phyloP scores from a whole-genome alignment of 768 basidiomycete genomes.

The Lentinus brumalis region DNA sequence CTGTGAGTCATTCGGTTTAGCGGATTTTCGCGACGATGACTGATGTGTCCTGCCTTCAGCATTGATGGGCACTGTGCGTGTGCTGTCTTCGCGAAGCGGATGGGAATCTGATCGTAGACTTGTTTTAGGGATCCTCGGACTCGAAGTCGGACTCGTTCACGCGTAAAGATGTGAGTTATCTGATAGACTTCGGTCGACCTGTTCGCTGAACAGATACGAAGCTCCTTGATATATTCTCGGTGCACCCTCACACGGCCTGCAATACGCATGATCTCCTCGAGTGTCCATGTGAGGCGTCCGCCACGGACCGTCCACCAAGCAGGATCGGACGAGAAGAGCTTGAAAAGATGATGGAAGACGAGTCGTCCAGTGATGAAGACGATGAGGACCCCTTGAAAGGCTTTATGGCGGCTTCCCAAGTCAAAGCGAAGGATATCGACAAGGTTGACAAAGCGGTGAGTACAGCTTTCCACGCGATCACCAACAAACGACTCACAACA shows the following conservation, averaged over 20 bases:
- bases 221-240: slow-evolving; percentile 92
- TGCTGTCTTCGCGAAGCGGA: neutral
- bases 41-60: slow-evolving; percentile 40
- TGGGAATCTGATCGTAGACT: neutral
- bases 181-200: neutral
- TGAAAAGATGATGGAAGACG: slow-evolving; percentile 17
- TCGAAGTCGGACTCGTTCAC: slow-evolving; percentile 87
- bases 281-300: slow-evolving; percentile 60
- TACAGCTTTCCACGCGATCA: neutral
- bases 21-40: neutral
- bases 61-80: slow-evolving; percentile 66
- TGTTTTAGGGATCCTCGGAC: slow-evolving; percentile 40
- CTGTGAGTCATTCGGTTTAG: slow-evolving; percentile 49
- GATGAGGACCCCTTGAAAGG: slow-evolving; percentile 36
- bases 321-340: neutral
- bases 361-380: slow-evolving; percentile 32
- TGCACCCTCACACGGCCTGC: slow-evolving; percentile 76
- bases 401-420: slow-evolving; percentile 67
- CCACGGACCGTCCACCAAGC: neutral
- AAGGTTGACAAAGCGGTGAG: slow-evolving; percentile 57
- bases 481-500: neutral
- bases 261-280: slow-evolving; percentile 92
- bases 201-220: slow-evolving; percentile 33
- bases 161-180: slow-evolving; percentile 69
- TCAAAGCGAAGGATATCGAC: slow-evolving; percentile 46